These are phyloP conservation scores for Arthrobotrys entomopaga DNA, from an alignment of 2,329 filamentous ascomycete genomes.

Conservation along the genomic window DNA sequence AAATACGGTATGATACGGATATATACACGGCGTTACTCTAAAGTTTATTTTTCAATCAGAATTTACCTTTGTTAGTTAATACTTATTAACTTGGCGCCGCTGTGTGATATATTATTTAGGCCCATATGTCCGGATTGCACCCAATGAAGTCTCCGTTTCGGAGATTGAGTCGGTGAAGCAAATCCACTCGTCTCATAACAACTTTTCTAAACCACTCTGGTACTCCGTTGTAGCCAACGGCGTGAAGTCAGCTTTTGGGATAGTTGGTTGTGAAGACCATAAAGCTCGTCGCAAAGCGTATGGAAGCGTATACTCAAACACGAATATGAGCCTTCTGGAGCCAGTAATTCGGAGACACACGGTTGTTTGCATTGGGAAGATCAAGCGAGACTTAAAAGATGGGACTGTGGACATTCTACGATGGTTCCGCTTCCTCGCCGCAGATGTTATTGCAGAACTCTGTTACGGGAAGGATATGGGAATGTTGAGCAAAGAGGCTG, in stretches of 20 bases:
- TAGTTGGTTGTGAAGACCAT: slow-evolving; percentile 2
- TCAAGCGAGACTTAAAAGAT: not conserved
- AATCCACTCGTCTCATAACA: slow-evolving; percentile 12
- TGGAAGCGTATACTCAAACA: slow-evolving; percentile 22
- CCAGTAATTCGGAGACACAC: slow-evolving; percentile 24
- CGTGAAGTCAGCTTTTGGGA: not conserved
- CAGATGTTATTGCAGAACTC: slow-evolving; percentile 20
- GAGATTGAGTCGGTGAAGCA: slow-evolving; percentile 19
- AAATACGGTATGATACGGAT: slow-evolving; percentile 16
- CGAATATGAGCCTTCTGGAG: slow-evolving; percentile 16
- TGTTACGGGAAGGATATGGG: slow-evolving; percentile 21
- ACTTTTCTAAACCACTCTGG: slow-evolving; percentile 9
- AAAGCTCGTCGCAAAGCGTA: slow-evolving; percentile 17
- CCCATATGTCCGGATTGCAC: slow-evolving; percentile 23
- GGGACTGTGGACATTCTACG: not conserved
- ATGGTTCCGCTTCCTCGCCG: slow-evolving; percentile 8
- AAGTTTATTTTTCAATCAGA: not conserved
- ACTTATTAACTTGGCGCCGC: too few species aligned
- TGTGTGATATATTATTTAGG: slow-evolving; percentile 12
- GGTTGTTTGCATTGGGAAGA: not conserved
- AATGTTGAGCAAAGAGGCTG: slow-evolving; percentile 30
- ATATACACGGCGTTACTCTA: not conserved
- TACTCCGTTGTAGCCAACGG: not conserved
- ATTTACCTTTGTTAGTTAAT: too few species aligned
- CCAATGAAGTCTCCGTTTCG: slow-evolving; percentile 1